Percentiles rank a stretch among this genome's conserved stretches.
Conservation (phyloP, 768 basidiomycete genomes). For the Coprinopsis cinerea region DNA sequence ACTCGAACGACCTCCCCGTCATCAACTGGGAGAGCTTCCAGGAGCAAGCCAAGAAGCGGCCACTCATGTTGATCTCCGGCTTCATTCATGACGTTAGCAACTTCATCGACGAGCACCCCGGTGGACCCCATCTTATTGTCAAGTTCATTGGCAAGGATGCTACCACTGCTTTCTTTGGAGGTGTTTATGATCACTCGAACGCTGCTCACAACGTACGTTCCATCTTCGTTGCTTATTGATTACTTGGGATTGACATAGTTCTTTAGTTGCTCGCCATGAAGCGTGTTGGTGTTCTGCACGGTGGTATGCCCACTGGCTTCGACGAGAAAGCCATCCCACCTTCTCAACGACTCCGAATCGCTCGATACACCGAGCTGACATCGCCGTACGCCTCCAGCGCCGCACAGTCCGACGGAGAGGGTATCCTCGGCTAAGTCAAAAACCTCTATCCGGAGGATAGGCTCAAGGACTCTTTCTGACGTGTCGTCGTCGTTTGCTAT, state of each 20-base stretch:
- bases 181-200: slow-evolving; percentile 85
- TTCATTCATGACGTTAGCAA: slow-evolving; percentile 87
- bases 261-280: slow-evolving; percentile 54
- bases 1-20: slow-evolving; percentile 69
- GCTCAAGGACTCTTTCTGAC: not conserved
- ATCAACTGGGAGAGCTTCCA: slow-evolving; percentile 87
- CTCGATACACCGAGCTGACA: slow-evolving; percentile 52
- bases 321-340: slow-evolving; percentile 68
- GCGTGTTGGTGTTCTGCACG: slow-evolving; percentile 58
- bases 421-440: slow-evolving; percentile 35
- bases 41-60: slow-evolving; percentile 71
- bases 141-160: slow-evolving; percentile 89
- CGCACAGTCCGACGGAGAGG: slow-evolving; percentile 54
- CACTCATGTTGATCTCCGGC: slow-evolving; percentile 81
- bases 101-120: slow-evolving; percentile 90
- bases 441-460: not conserved
- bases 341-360: slow-evolving; percentile 65
- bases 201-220: slow-evolving; percentile 73
- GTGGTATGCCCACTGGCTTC: slow-evolving; percentile 50
- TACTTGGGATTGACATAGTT: no score
- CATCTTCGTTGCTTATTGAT: not conserved
- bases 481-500: not conserved
- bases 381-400: slow-evolving; percentile 47
- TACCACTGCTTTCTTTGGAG: slow-evolving; percentile 91
- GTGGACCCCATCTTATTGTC: slow-evolving; percentile 77